These are phyloP conservation scores for Diaporthe vexans DNA, from an alignment of 2,329 filamentous ascomycete genomes.

Conservation along the genomic window DNA sequence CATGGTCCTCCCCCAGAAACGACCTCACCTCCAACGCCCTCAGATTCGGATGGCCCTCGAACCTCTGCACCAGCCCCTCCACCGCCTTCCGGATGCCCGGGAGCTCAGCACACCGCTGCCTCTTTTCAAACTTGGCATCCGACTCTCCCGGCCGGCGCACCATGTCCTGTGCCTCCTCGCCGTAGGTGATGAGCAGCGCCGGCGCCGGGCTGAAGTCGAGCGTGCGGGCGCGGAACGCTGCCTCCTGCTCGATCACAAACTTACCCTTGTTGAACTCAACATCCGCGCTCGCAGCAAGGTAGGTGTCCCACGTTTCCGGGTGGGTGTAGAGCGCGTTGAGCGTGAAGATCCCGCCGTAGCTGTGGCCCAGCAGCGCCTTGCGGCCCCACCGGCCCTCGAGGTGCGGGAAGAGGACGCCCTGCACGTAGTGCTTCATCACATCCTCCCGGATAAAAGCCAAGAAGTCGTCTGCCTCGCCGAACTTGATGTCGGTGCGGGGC, in stretches of 20 bases:
- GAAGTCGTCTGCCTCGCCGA: slow-evolving; percentile 28
- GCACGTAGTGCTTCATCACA: slow-evolving; percentile 15
- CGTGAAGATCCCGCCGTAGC: slow-evolving; percentile 21
- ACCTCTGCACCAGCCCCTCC: slow-evolving; percentile 4
- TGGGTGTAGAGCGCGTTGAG: slow-evolving; percentile 29
- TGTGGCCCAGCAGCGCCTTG: slow-evolving; percentile 24
- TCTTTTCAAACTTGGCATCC: slow-evolving; percentile 8
- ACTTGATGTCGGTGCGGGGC: slow-evolving; percentile 15
- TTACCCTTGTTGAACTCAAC: slow-evolving; percentile 16
- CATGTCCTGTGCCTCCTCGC: slow-evolving; percentile 7
- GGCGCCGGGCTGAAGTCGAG: not conserved
- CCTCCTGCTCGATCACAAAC: slow-evolving; percentile 7
- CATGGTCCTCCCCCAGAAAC: slow-evolving; percentile 21
- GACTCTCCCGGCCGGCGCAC: slow-evolving; percentile 1
- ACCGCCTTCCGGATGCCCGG: not conserved
- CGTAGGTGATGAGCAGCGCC: slow-evolving; percentile 15
- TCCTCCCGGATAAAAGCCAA: slow-evolving; percentile 14
- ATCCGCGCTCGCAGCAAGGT: not conserved
- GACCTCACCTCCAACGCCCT: not conserved
- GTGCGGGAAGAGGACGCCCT: slow-evolving; percentile 15
- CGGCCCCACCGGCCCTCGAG: not conserved
- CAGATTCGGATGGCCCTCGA: slow-evolving; percentile 29
- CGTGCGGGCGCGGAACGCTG: slow-evolving; percentile 8
- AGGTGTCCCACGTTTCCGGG: slow-evolving; percentile 6
- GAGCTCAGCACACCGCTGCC: slow-evolving; percentile 13